Percentiles rank a stretch among this genome's conserved stretches.
These are phyloP conservation scores for Leucogyrophana mollusca DNA, from an alignment of 768 basidiomycete species.

Conservation along the genomic window DNA sequence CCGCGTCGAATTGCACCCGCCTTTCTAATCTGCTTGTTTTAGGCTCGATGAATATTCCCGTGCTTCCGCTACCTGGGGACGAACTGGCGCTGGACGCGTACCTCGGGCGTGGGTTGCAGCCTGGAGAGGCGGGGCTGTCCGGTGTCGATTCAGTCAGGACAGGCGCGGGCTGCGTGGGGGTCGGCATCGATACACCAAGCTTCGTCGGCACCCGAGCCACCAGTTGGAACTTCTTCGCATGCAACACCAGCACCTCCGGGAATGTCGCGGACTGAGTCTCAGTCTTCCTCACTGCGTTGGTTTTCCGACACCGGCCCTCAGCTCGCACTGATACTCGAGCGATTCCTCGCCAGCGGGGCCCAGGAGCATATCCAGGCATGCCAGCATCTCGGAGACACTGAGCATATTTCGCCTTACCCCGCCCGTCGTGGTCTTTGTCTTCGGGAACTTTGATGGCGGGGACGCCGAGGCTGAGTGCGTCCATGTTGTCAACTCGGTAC, in stretches of 20 bases:
- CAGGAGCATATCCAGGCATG: conserved; percentile 57
- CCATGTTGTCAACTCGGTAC: conserved; percentile 74
- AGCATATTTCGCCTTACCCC: conserved; percentile 53
- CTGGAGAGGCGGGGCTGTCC: conserved; percentile 82
- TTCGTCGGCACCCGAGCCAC: conserved; percentile 97
- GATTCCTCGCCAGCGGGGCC: conserved; percentile 51
- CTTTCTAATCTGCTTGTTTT: conserved; percentile 43
- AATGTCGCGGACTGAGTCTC: conserved; percentile 80
- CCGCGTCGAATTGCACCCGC: conserved; percentile 75
- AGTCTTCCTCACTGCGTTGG: conserved; percentile 70
- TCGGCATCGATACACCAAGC: no score
- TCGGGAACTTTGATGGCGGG: conserved; percentile 48
- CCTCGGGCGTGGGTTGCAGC: conserved; percentile 58
- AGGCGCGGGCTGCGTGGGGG: no score
- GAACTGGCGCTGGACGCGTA: conserved; percentile 67
- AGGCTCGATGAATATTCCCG: conserved; percentile 47
- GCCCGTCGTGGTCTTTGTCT: conserved; percentile 12
- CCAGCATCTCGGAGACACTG: conserved; percentile 56
- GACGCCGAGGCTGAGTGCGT: conserved; percentile 79
- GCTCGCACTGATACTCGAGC: conserved; percentile 82
- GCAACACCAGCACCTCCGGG: conserved; percentile 85
- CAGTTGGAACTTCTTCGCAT: conserved; percentile 92
- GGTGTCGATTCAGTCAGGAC: conserved; percentile 6
- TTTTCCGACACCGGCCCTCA: conserved; percentile 67
- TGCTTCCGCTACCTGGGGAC: conserved; percentile 66